These are phyloP conservation scores for Suillus subluteus DNA, from an alignment of 768 basidiomycete genomes.

Conservation along the genomic window DNA sequence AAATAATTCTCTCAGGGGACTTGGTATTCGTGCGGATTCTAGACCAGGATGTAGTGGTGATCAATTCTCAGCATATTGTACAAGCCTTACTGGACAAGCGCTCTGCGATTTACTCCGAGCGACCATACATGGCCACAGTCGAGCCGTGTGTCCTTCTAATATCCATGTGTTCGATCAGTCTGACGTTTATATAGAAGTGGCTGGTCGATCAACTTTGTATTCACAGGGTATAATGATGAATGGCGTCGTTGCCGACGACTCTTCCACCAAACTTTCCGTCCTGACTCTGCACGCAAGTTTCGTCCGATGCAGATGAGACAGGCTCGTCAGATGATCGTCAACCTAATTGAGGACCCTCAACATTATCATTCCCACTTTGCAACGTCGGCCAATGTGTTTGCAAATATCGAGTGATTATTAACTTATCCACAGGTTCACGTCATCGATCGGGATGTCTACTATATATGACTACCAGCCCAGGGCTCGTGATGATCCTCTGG, in stretches of 20 bases:
- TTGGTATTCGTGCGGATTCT: constrained; percentile 5
- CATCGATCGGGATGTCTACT: constrained; percentile 3
- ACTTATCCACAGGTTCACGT: constrained; percentile 17
- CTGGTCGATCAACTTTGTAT: constrained; percentile 3
- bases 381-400: constrained; percentile 7
- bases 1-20: not conserved
- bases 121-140: constrained; percentile 9
- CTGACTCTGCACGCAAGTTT: constrained; percentile 28
- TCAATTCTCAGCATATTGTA: constrained; percentile 4
- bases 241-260: constrained; percentile 35
- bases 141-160: constrained; percentile 1
- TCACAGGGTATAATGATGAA: constrained; percentile 7
- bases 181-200: constrained; percentile 3
- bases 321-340: constrained; percentile 27
- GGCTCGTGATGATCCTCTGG: constrained; percentile 12
- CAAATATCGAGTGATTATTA: constrained; percentile 3
- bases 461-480: constrained; percentile 7
- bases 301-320: constrained; percentile 29
- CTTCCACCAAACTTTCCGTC: constrained; percentile 43
- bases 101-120: constrained; percentile 13
- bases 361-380: constrained; percentile 29
- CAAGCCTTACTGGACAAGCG: constrained; percentile 11
- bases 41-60: constrained; percentile 1
- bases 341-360: constrained; percentile 31
- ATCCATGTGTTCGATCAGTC: not conserved